Evolutionary conservation across 2,329 filamentous ascomycete genomes (phyloP), one percentile per base, ranked within the genome.

Genomic region (Fusarium sp.): DNA sequence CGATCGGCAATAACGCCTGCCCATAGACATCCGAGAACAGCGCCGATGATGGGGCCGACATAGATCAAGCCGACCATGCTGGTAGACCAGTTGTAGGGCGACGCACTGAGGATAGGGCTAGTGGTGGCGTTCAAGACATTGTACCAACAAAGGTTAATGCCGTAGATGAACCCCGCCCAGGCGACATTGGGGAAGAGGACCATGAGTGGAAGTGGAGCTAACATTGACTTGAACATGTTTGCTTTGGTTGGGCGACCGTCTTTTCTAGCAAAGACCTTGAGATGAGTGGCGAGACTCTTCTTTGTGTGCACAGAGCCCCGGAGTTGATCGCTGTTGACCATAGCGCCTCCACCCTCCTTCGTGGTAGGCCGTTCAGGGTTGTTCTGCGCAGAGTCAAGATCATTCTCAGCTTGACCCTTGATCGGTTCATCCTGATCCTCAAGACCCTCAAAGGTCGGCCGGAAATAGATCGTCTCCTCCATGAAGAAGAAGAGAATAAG

Each of bases 131-230:
- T 48, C 5, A 63, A 4, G 19, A 63, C 42, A n/a, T 59, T 59
- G 29, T 59, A 59, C 39, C 49, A 63, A 2, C 52, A 59, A 6
- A 60, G 21, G 10, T 59, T 37, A 18, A 58, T 57, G 7, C 60
- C 60, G 14, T 59, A 62, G 25, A 60, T 59, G 19, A 62, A 62
- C 6, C 60, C 60, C 11, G 52, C 41, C 16, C 55, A 62, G 0
- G 41, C 52, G 10, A 62, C 41, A 2, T 33, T 60, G 1, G 60
- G 52, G 19, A 46, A 59, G 4, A 57, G 39, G 14, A 48, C 39
- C 54, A 57, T 57, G 18, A 57, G 54, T 4, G 54, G 54, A 15
- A 57, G 54, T 14, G 54, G 54, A 21, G 54, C 3, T 3, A 57
- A 6, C 54, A 57, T 57, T 7, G 54, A 57, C 39, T 48, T 57